phyloP scores from a whole-genome alignment of 2,329 filamentous ascomycete genomes.

The Plectosphaerella plurivora region DNA sequence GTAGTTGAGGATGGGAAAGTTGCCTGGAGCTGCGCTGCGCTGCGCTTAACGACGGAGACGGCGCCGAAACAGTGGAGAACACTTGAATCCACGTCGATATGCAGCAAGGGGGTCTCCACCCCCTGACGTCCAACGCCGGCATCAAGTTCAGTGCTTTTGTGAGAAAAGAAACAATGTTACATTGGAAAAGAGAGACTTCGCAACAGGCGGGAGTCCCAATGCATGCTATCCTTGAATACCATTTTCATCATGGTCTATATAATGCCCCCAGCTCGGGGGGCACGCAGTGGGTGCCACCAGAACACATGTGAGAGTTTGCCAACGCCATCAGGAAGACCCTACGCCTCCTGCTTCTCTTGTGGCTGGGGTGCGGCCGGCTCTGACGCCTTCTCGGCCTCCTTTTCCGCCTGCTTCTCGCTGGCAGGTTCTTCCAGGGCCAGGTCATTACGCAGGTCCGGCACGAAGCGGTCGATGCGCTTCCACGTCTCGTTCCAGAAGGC shows the following conservation, averaged over 20 bases:
- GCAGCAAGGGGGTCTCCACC: too few species aligned
- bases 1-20: too few species aligned
- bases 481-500: conserved; percentile 59
- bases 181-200: too few species aligned
- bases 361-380: background rate
- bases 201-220: background rate
- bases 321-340: background rate
- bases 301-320: background rate
- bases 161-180: too few species aligned
- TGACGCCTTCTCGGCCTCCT: background rate
- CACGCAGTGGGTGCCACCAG: too few species aligned
- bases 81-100: too few species aligned
- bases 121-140: too few species aligned
- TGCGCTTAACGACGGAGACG: too few species aligned
- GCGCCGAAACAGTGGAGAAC: too few species aligned
- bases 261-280: background rate
- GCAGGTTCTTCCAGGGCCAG: conserved; percentile 45
- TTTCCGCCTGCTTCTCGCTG: background rate
- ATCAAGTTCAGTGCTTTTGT: too few species aligned
- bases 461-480: conserved; percentile 62
- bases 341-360: background rate
- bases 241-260: background rate
- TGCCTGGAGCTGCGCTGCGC: too few species aligned
- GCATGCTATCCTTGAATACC: background rate
- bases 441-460: conserved; percentile 56